Evolutionary conservation across 2,329 filamentous ascomycete species (phyloP), one percentile per base, ranked within the genome.

Genomic region (Elsinoe ampelina): DNA sequence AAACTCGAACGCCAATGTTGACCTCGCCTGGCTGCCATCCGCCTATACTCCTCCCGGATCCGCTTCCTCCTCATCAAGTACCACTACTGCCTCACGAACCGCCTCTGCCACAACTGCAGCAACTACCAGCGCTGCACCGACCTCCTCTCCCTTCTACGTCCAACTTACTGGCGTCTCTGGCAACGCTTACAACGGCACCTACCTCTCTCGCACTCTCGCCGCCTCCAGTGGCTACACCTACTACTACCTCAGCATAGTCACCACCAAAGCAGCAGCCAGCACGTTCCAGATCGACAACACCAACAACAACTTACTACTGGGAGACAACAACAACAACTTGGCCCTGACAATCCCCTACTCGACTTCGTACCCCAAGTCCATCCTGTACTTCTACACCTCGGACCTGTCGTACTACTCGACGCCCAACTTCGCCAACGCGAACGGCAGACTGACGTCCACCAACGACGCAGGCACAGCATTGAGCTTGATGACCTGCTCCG

Each of bases 21-120:
- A 60, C 17, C 48, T 60, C 47, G 58, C 58, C 15, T 60, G 58
- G 58, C 43, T 55, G 19, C 56, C 56, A 22, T 50, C 51, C 3
- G 48, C 35, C 11, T 60, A 60, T 20, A 57, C 32, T 38, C 48
- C 48, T 38, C 48, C 58, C n/a, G 58, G 58, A 10, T 57, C 56
- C n/a, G 26, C 22, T 10, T 48, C 55, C 12, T 57, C 51, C 19
- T n/a, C 43, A 5, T 48, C 51, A 10, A 41, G 39, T 15, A 47
- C 54, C 32, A 47, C 39, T 19, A 34, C 54, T 35, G 32, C 54
- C 3, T 43, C 54, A 2, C 45, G n/a, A 17, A 60, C 59, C 20
- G 38, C 48, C 10, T 19, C 57, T 1, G 41, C 54, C 5, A 41
- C 54, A 11, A 48, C 57, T 5, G 41, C 22, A 20, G 32, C 39